Evolutionary conservation across 2,329 filamentous ascomycete genomes (phyloP).

Genomic region (Curvularia lunata): DNA sequence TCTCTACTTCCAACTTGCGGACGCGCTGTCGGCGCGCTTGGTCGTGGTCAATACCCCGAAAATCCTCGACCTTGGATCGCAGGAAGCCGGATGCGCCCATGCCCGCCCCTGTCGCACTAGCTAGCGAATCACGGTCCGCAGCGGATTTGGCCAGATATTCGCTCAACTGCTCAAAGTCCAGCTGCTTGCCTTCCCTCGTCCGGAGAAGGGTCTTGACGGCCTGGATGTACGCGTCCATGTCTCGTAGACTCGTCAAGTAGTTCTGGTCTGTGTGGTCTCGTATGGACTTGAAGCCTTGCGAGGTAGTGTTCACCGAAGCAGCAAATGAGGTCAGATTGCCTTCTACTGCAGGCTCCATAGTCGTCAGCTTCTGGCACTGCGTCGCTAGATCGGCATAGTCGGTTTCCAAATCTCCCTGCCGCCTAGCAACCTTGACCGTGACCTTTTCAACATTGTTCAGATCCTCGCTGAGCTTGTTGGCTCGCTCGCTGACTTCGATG

Average conservation of each 20-base stretch:
- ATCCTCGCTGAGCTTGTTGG: conserved; percentile 90
- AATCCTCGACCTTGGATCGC: conserved; percentile 93
- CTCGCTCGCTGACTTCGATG: conserved; percentile 89
- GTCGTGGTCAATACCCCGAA: conserved; percentile 95
- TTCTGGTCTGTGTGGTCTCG: conserved; percentile 94
- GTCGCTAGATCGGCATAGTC: conserved; percentile 90
- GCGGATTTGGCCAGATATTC: conserved; percentile 95
- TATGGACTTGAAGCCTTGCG: conserved; percentile 76
- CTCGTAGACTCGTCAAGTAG: conserved; percentile 87
- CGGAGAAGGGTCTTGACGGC: conserved; percentile 88
- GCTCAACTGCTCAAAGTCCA: conserved; percentile 94
- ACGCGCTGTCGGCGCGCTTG: conserved; percentile 84
- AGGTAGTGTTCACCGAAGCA: conserved; percentile 82
- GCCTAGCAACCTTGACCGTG: conserved; percentile 85
- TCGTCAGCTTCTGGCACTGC: conserved; percentile 93
- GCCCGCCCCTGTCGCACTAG: conserved; percentile 67
- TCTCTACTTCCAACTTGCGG: conserved; percentile 88
- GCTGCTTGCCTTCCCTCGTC: conserved; percentile 93
- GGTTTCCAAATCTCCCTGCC: conserved; percentile 83
- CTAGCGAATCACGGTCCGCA: conserved; percentile 80
- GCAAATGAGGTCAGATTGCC: conserved; percentile 84
- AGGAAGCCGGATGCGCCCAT: conserved; percentile 85
- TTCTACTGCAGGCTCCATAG: conserved; percentile 86
- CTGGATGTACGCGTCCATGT: conserved; percentile 95
- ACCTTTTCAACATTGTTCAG: conserved; percentile 93